Evolutionary conservation across 2,329 filamentous ascomycete species (phyloP).

Genomic region (Talaromyces verruculosus): DNA sequence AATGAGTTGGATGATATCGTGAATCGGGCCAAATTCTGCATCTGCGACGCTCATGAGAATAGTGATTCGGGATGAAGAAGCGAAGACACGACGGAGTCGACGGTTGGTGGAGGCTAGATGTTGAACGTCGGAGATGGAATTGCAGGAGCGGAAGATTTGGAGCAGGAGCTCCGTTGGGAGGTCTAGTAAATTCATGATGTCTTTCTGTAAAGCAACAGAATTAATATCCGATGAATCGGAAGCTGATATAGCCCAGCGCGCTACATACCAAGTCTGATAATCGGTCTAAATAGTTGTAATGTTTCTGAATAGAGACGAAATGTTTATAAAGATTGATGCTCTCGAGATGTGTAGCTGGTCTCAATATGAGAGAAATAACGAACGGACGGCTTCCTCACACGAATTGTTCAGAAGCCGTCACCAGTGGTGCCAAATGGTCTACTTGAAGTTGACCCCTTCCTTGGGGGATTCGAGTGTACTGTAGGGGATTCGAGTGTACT

Average conservation of each 20-base stretch:
- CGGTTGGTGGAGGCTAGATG: constrained; percentile 56
- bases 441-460: constrained; percentile 34
- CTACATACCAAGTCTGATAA: constrained; percentile 6
- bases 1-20: constrained; percentile 60
- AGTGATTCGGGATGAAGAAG: constrained; percentile 54
- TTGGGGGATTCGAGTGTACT: constrained; percentile 32
- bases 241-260: not conserved
- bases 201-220: not conserved
- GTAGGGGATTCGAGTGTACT: constrained; percentile 27
- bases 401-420: constrained; percentile 25
- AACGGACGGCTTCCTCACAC: constrained; percentile 21
- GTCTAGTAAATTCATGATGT: constrained; percentile 53
- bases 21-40: constrained; percentile 57
- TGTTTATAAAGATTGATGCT: not conserved
- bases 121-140: constrained; percentile 54
- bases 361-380: constrained; percentile 7
- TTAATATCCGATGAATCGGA: not conserved
- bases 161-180: constrained; percentile 60
- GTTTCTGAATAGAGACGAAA: not conserved
- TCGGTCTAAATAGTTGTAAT: not conserved
- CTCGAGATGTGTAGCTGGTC: too few relatives aligned
- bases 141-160: constrained; percentile 56
- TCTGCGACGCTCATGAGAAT: constrained; percentile 57
- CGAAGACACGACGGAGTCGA: constrained; percentile 55
- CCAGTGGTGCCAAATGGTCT: constrained; percentile 24